Base-by-base conservation (phyloP, 1,284 basidiomycete species). In the Naganishia cerealis region DNA sequence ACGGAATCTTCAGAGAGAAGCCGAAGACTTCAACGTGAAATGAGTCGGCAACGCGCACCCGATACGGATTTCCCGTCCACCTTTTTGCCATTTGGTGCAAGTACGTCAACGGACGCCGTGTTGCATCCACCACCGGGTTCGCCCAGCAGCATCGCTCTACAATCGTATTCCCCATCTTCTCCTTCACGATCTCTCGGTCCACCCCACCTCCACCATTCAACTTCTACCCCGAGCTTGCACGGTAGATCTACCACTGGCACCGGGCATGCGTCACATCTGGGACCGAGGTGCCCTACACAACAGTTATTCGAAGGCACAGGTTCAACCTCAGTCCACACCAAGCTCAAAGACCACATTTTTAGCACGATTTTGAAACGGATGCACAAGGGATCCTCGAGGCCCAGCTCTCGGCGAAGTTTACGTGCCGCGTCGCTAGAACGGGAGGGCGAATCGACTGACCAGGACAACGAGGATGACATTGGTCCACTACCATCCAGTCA, bases 291-390 rank as follows among this genome's bases (percentile, higher is more conserved):
- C 74, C 12, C 77, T 75, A n/a, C 76, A 75, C 61, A 69, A 85
- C 69, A 83, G 68, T 70, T 84, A 84, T 92, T 90, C 73, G 90
- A 89, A 46, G 94, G 94, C 3, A 90, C 88, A 0, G 94, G 94
- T 0, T 92, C 90, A 16, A 96, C 94, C 1, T 86, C 88, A 55
- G 93, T 96, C 67, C 96, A 97, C 78, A 92, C 90, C 52, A 90
- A 87, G 78, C 83, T 97, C 68, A 94, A 93, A 80, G 92, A 96
- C 75, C 92, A 94, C 72, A 91, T 97, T 55, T 94, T 97, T 77
- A 89, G 87, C 66, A 90, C 90, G 15, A 87, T 96, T 39, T 82
- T 96, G 69, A 86, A 87, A 56, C 85, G 88, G 39, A 86, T 92
- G 39, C 72, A 75, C 43, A 78, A 75, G 71, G 61, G 61, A 21